Evolutionary conservation across 2,329 filamentous ascomycete species (phyloP).

Genomic region (Eurotiales sp.): DNA sequence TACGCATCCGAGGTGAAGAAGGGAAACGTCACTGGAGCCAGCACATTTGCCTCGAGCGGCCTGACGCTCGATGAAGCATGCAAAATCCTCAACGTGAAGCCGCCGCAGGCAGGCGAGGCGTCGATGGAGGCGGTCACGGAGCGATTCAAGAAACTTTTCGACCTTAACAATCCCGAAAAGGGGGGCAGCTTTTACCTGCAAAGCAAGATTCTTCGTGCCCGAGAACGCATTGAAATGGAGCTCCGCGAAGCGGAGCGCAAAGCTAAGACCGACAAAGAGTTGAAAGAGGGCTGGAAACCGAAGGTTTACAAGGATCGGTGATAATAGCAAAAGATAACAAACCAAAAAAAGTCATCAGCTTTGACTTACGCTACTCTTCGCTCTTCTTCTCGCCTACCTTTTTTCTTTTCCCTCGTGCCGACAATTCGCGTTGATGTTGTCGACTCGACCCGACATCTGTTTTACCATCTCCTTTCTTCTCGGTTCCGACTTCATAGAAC

Average conservation of each 20-base stretch:
- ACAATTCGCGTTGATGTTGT: background rate
- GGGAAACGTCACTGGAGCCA: constrained; percentile 47
- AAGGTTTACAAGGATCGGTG: constrained; percentile 88
- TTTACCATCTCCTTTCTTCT: constrained; percentile 14
- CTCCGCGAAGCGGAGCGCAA: constrained; percentile 68
- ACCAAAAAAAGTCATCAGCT: background rate
- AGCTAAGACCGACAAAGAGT: constrained; percentile 69
- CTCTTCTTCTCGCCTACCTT: too few relatives aligned
- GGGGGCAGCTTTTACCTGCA: constrained; percentile 98
- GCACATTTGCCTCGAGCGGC: constrained; percentile 61
- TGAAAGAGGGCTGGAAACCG: constrained; percentile 85
- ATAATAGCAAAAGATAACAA: too few relatives aligned
- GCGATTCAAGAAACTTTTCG: constrained; percentile 91
- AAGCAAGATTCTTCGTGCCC: constrained; percentile 88
- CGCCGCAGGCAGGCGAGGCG: constrained; percentile 71
- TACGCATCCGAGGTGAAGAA: constrained; percentile 73
- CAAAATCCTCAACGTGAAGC: constrained; percentile 93
- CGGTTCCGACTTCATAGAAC: constrained; percentile 13
- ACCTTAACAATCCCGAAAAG: constrained; percentile 89
- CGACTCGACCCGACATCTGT: background rate
- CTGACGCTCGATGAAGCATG: constrained; percentile 95
- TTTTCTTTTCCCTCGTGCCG: background rate
- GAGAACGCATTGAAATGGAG: constrained; percentile 89
- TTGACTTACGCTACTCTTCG: background rate
- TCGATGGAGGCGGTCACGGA: constrained; percentile 76